Percentiles rank a stretch among this genome's conserved stretches.
Conservation (phyloP, 164 flowering plant genomes). For the Annona cherimola region DNA sequence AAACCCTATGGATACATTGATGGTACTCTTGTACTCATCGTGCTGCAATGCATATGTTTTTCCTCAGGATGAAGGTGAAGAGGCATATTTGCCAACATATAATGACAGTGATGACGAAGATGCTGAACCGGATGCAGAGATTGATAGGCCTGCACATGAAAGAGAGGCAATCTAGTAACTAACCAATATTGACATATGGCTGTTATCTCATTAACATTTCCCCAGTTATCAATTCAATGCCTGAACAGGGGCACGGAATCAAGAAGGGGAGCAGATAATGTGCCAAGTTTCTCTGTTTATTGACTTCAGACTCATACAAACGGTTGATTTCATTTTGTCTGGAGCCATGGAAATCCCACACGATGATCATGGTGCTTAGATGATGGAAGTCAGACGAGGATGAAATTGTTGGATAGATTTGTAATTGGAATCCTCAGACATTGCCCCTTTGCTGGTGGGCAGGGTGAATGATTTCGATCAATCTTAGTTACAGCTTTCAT, state of each 20-base stretch:
- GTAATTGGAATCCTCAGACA: neutral
- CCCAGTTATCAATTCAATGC: neutral
- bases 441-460: neutral
- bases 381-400: neutral
- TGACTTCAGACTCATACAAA: neutral
- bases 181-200: neutral
- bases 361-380: neutral
- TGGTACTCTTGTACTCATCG: too few relatives aligned
- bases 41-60: neutral
- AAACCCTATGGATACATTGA: too few relatives aligned
- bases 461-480: neutral
- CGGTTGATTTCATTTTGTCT: neutral
- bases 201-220: neutral
- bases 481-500: neutral
- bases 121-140: neutral
- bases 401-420: neutral
- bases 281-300: neutral
- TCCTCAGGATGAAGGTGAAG: conserved; percentile 47
- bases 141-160: neutral
- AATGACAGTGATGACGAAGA: neutral
- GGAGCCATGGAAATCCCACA: neutral
- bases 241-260: too few relatives aligned
- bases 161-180: neutral
- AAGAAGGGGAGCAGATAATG: neutral
- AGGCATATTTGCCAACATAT: conserved; percentile 35